Percentiles rank a stretch among this genome's conserved stretches.
These are phyloP conservation scores for Ogataea paraovalis DNA, from an alignment of 805 yeast genomes.

Conservation along the genomic window DNA sequence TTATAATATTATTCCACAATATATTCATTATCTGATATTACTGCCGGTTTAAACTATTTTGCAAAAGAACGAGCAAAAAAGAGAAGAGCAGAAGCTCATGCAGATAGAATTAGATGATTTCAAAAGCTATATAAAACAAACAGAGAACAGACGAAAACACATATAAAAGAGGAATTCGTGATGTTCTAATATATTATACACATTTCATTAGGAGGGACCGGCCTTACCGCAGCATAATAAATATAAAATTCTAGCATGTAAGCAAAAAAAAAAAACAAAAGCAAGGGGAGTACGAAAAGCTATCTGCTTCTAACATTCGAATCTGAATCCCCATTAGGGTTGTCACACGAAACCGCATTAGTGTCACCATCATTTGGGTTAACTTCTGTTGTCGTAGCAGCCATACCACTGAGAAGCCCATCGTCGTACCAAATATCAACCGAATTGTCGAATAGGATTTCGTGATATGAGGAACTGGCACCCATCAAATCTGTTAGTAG, in stretches of 20 bases:
- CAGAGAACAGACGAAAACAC: background rate
- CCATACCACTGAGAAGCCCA: slow-evolving; percentile 13
- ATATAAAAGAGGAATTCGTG: background rate
- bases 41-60: too few relatives aligned
- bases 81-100: too few relatives aligned
- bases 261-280: background rate
- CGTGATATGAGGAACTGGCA: slow-evolving; percentile 41
- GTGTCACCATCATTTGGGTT: background rate
- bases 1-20: too few relatives aligned
- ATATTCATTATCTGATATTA: too few relatives aligned
- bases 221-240: background rate
- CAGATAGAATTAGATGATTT: background rate
- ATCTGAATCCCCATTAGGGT: too few relatives aligned
- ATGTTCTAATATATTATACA: background rate
- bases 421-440: slow-evolving; percentile 44
- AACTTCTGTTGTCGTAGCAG: background rate
- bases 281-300: background rate
- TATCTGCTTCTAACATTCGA: background rate
- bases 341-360: too few relatives aligned
- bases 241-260: background rate
- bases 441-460: slow-evolving; percentile 42
- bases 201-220: background rate
- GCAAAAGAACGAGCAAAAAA: too few relatives aligned
- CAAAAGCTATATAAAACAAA: background rate
- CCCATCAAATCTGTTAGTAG: slow-evolving; percentile 39